Percentiles rank a stretch among this genome's conserved stretches.
phyloP scores from a whole-genome alignment of 192 early-diverging fungal genomes.

The Backusella liffmaniae region DNA sequence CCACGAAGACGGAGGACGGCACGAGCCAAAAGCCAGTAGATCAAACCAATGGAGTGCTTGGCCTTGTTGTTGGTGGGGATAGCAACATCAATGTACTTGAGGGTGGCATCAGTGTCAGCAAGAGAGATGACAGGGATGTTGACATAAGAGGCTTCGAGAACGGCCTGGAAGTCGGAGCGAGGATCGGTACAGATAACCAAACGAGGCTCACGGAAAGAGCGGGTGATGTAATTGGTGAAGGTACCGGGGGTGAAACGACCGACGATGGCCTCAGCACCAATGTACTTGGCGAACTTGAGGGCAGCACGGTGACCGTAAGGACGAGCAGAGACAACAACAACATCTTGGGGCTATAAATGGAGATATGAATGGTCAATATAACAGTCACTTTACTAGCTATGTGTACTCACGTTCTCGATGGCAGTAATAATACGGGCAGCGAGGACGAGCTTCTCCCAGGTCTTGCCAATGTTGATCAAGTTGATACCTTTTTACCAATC shows the following conservation, averaged over 20 bases:
- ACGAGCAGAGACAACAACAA: conserved; percentile 96
- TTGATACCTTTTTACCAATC: conserved; percentile 66
- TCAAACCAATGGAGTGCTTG: conserved; percentile 99
- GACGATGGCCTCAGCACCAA: conserved; percentile 97
- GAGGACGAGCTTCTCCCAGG: conserved; percentile 99
- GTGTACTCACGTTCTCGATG: conserved; percentile 79
- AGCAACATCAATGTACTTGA: conserved; percentile 94
- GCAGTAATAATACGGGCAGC: conserved; percentile 98
- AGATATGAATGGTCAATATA: no score
- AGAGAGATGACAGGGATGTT: conserved; percentile 99
- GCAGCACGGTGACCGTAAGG: conserved; percentile 98
- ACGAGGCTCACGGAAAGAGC: conserved; percentile 98
- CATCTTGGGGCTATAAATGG: conserved; percentile 71
- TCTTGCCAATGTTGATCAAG: conserved; percentile 99
- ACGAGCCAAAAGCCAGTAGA: conserved; percentile 96
- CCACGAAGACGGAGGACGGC: conserved; percentile 99
- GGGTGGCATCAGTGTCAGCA: conserved; percentile 95
- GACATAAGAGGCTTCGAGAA: conserved; percentile 99
- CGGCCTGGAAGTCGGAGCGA: conserved; percentile 96
- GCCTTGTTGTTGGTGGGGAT: conserved; percentile 99
- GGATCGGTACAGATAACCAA: conserved; percentile 98
- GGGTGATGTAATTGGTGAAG: conserved; percentile 99
- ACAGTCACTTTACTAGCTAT: neutral
- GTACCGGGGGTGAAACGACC: conserved; percentile 99
- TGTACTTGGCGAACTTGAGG: conserved; percentile 98